Evolutionary conservation across 176 grass and related monocot genomes (phyloP).

Genomic region (Oryza australiensis): DNA sequence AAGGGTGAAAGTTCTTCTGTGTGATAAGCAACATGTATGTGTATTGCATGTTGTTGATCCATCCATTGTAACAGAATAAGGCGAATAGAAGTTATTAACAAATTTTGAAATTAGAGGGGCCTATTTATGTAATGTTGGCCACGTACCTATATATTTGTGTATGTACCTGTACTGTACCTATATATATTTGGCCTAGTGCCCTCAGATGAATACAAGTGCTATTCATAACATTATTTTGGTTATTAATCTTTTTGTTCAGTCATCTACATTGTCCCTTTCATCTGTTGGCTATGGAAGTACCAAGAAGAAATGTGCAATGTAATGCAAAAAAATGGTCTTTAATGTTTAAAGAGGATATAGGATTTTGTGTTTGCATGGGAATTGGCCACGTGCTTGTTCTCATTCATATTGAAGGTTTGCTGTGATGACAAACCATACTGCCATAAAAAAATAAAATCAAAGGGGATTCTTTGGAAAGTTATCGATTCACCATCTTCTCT

Average conservation of each 20-base stretch:
- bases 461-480: not conserved
- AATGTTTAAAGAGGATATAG: not conserved
- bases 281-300: not conserved
- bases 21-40: not conserved
- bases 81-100: not conserved
- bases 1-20: not conserved
- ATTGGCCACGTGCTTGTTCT: not conserved
- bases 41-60: not conserved
- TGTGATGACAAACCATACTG: not conserved
- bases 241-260: not conserved
- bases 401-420: not conserved
- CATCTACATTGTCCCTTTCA: not conserved
- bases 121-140: not conserved
- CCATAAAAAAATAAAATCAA: not conserved
- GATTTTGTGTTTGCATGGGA: not conserved
- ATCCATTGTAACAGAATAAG: constrained; percentile 3
- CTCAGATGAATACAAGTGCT: too few species aligned
- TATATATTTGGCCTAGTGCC: too few species aligned
- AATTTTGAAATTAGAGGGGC: not conserved
- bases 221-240: not conserved
- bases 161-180: too few species aligned
- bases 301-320: not conserved
- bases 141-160: too few species aligned
- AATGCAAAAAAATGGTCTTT: not conserved
- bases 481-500: not conserved